A percentile compares a stretch with the other conserved stretches of the same genome.
These are phyloP conservation scores for Amborella trichopoda DNA, from an alignment of 164 flowering plant species.

Conservation along the genomic window DNA sequence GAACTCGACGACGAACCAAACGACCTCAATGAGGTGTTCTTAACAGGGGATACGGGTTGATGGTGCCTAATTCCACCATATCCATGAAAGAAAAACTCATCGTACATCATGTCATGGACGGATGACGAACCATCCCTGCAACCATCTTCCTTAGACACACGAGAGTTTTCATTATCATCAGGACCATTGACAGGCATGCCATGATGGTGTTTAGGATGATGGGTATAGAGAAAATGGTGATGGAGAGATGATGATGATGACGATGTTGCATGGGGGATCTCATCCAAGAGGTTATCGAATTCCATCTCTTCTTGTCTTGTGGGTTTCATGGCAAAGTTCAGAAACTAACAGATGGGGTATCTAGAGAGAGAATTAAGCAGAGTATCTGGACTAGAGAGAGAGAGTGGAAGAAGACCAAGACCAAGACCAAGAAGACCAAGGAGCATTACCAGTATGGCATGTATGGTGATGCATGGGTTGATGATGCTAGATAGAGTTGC, in stretches of 20 bases:
- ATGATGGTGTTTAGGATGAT: background rate
- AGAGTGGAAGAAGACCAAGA: no score
- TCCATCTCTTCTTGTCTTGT: slow-evolving; percentile 18
- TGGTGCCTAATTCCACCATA: background rate
- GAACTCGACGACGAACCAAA: slow-evolving; percentile 30
- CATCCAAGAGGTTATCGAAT: slow-evolving; percentile 23
- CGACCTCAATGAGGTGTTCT: slow-evolving; percentile 19
- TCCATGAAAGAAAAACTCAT: background rate
- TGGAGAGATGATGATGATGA: slow-evolving; percentile 1
- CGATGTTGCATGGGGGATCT: slow-evolving; percentile 28
- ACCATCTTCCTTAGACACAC: background rate
- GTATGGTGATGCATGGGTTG: no score
- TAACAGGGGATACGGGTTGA: slow-evolving; percentile 29
- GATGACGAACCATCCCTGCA: background rate
- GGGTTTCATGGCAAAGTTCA: no score
- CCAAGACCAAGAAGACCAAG: no score
- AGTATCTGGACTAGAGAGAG: no score
- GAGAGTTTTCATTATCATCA: background rate
- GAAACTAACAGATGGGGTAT: no score
- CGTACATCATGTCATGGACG: background rate
- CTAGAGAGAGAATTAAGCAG: no score
- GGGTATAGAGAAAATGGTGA: background rate
- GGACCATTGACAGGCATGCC: background rate
- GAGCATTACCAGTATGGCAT: no score
- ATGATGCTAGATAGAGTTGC: no score